Evolutionary conservation across 2,329 filamentous ascomycete species (phyloP).

Genomic region (Aspergillus versicolor): DNA sequence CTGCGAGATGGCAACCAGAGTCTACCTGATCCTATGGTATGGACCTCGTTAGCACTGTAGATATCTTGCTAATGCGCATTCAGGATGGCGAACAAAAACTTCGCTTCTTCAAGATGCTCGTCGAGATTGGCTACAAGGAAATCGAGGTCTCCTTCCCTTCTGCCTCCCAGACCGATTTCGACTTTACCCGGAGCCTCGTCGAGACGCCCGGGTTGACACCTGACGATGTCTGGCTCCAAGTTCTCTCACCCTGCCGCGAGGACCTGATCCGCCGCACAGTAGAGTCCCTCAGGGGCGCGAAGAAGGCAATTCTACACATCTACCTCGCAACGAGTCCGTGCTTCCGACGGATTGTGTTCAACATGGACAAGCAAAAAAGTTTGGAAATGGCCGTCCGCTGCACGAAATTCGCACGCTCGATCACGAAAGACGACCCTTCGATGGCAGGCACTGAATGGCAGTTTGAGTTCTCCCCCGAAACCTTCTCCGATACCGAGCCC

Average conservation of each 20-base stretch:
- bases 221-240: constrained; percentile 88
- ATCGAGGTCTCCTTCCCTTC: constrained; percentile 96
- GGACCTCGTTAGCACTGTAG: constrained; percentile 20
- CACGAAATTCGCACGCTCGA: constrained; percentile 78
- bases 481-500: constrained; percentile 84
- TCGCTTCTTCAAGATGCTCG: constrained; percentile 91
- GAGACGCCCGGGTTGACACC: constrained; percentile 80
- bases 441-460: constrained; percentile 57
- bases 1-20: constrained; percentile 93
- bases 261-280: constrained; percentile 89
- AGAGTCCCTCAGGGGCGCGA: constrained; percentile 81
- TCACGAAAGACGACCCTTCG: constrained; percentile 76
- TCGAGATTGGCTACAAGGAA: constrained; percentile 92
- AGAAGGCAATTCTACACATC: constrained; percentile 92
- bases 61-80: background rate
- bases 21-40: constrained; percentile 86
- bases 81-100: constrained; percentile 94
- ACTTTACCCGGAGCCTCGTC: constrained; percentile 85
- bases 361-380: constrained; percentile 78
- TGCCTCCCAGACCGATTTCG: constrained; percentile 91
- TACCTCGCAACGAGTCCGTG: constrained; percentile 96
- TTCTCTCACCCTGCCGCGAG: constrained; percentile 85
- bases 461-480: constrained; percentile 52
- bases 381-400: constrained; percentile 81
- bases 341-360: constrained; percentile 89